Evolutionary conservation across 1,284 basidiomycete species (phyloP).

Genomic region (Puccinia coronata): DNA sequence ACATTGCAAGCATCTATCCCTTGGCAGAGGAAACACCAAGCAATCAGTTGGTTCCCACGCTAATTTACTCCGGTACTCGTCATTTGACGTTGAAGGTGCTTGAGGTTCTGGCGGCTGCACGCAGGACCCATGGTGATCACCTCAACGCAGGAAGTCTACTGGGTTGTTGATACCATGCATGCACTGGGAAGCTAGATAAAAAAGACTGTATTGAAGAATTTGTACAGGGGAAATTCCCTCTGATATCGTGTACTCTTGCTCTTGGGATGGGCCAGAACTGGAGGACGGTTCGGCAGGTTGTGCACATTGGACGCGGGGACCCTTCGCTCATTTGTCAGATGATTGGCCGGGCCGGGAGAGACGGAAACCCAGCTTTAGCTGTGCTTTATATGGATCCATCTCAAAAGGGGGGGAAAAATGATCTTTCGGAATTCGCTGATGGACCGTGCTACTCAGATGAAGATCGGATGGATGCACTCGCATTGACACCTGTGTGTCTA

Average conservation of each 20-base stretch:
- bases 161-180: not conserved
- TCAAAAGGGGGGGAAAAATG: not conserved
- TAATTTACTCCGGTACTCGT: not conserved
- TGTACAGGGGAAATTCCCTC: not conserved
- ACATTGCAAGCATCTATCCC: not conserved
- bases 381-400: not conserved
- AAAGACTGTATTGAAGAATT: not conserved
- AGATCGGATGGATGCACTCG: conserved; percentile 1
- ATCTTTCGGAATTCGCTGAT: not conserved
- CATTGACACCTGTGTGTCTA: not conserved
- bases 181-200: not conserved
- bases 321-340: conserved; percentile 8
- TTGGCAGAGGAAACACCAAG: not conserved
- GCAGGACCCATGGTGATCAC: not conserved
- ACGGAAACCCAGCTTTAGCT: not conserved
- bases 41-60: not conserved
- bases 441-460: not conserved
- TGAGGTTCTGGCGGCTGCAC: not conserved
- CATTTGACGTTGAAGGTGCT: not conserved
- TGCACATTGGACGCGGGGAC: not conserved
- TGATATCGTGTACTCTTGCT: not conserved
- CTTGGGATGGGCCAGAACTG: conserved; percentile 29
- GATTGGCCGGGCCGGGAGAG: not conserved
- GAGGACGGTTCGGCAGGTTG: conserved; percentile 10
- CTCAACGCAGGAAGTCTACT: not conserved